These are phyloP conservation scores for Choanephora cucurbitarum DNA, from an alignment of 371 early-diverging fungal species.

Conservation along the genomic window DNA sequence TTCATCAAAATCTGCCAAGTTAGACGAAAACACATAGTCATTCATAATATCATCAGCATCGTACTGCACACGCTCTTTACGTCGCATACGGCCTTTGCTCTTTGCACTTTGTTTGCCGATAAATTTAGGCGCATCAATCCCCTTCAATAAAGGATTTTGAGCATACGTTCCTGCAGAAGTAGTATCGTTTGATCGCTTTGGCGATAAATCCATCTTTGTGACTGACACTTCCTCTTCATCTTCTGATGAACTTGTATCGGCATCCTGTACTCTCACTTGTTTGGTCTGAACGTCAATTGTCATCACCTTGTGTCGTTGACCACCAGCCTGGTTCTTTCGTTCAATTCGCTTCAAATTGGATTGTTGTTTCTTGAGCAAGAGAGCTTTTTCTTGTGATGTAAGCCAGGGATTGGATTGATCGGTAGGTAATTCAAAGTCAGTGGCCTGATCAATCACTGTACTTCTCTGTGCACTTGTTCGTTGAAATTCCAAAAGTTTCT, in stretches of 20 bases:
- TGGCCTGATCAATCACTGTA: slow-evolving; percentile 76
- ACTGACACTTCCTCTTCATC: slow-evolving; percentile 25
- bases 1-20: slow-evolving; percentile 26
- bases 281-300: slow-evolving; percentile 65
- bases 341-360: slow-evolving; percentile 51
- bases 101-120: slow-evolving; percentile 26
- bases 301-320: slow-evolving; percentile 62
- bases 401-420: slow-evolving; percentile 75
- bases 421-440: slow-evolving; percentile 73
- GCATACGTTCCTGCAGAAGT: slow-evolving; percentile 43
- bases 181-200: background rate
- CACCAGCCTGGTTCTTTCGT: slow-evolving; percentile 36
- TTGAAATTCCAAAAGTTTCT: slow-evolving; percentile 78
- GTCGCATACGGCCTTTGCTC: slow-evolving; percentile 21
- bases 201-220: slow-evolving; percentile 10
- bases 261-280: slow-evolving; percentile 53
- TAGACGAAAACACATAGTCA: slow-evolving; percentile 29
- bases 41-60: slow-evolving; percentile 29
- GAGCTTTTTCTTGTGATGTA: slow-evolving; percentile 73
- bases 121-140: slow-evolving; percentile 36
- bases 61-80: slow-evolving; percentile 35
- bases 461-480: slow-evolving; percentile 78
- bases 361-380: slow-evolving; percentile 51
- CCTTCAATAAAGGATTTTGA: slow-evolving; percentile 45
- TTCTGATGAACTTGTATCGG: slow-evolving; percentile 14